These are phyloP conservation scores for Pyrenophora tritici-repentis DNA, from an alignment of 2,329 filamentous ascomycete genomes.

Conservation along the genomic window DNA sequence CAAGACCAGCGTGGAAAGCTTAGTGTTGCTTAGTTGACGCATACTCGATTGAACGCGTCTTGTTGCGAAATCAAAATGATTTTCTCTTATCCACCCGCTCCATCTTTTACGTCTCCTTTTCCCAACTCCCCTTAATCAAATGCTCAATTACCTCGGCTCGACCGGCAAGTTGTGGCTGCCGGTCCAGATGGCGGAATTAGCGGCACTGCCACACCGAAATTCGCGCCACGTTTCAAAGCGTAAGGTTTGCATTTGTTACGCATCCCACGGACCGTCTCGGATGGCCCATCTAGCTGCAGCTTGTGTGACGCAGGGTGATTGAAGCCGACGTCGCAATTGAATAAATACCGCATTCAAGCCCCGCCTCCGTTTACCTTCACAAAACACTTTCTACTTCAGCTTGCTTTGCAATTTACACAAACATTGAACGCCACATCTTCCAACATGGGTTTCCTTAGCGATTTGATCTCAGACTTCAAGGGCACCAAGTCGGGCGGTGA, in stretches of 20 bases:
- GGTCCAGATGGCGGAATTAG: neutral
- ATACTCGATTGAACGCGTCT: neutral
- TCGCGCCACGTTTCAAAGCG: slow-evolving; percentile 12
- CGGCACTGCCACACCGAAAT: slow-evolving; percentile 11
- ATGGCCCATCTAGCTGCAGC: slow-evolving; percentile 4
- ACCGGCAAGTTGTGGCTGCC: neutral
- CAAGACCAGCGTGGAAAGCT: slow-evolving; percentile 16
- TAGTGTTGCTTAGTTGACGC: slow-evolving; percentile 14
- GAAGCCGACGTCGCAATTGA: neutral
- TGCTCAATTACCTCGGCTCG: neutral
- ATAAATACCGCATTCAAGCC: slow-evolving; percentile 19
- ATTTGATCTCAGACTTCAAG: slow-evolving; percentile 25
- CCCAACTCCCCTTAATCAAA: neutral
- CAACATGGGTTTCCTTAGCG: slow-evolving; percentile 29
- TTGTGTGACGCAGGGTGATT: slow-evolving; percentile 1
- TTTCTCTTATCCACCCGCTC: neutral
- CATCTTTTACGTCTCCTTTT: neutral
- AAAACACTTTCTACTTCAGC: neutral
- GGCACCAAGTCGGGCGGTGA: slow-evolving; percentile 3
- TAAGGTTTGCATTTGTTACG: slow-evolving; percentile 10
- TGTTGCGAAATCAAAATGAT: neutral
- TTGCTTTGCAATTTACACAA: neutral
- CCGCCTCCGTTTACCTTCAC: neutral
- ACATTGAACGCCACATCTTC: neutral
- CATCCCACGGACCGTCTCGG: slow-evolving; percentile 4